Conservation (phyloP, 164 flowering plant genomes). For the Cinnamomum micranthum region DNA sequence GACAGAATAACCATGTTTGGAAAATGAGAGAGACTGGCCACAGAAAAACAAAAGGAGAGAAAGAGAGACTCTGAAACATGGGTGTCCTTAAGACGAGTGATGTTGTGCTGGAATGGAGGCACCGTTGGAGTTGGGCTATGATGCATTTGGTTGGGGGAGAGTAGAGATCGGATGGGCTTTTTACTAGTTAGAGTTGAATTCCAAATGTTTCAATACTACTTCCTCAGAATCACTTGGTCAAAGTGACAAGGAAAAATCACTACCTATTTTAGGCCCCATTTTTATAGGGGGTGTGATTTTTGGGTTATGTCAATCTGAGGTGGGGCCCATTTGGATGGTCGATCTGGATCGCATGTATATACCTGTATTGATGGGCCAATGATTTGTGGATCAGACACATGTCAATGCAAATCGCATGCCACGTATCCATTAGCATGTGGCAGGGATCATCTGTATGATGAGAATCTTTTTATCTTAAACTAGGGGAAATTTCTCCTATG, state of each 20-base stretch:
- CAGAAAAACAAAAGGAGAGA: constrained; percentile 5
- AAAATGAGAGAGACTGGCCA: background rate
- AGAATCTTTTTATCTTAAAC: too few relatives aligned
- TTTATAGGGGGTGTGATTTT: too few relatives aligned
- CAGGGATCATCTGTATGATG: too few relatives aligned
- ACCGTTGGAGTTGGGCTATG: constrained; percentile 1
- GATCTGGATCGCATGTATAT: too few relatives aligned
- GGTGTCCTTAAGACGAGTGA: background rate
- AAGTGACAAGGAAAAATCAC: background rate
- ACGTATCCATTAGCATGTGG: too few relatives aligned
- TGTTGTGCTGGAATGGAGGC: too few relatives aligned
- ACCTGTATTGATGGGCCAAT: too few relatives aligned
- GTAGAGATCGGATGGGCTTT: constrained; percentile 27
- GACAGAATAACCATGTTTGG: background rate
- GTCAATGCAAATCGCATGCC: too few relatives aligned
- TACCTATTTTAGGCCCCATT: background rate
- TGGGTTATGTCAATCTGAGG: too few relatives aligned
- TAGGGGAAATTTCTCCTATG: too few relatives aligned
- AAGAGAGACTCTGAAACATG: background rate
- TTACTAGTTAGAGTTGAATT: constrained; percentile 6
- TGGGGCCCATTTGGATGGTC: too few relatives aligned
- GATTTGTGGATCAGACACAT: too few relatives aligned
- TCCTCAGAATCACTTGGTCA: constrained; percentile 27
- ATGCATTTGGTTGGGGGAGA: constrained; percentile 38
- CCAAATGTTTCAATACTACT: constrained; percentile 15